Percentiles rank a stretch among this genome's conserved stretches.
Conservation (phyloP, 768 basidiomycete genomes). For the Psilocybe cyanescens region DNA sequence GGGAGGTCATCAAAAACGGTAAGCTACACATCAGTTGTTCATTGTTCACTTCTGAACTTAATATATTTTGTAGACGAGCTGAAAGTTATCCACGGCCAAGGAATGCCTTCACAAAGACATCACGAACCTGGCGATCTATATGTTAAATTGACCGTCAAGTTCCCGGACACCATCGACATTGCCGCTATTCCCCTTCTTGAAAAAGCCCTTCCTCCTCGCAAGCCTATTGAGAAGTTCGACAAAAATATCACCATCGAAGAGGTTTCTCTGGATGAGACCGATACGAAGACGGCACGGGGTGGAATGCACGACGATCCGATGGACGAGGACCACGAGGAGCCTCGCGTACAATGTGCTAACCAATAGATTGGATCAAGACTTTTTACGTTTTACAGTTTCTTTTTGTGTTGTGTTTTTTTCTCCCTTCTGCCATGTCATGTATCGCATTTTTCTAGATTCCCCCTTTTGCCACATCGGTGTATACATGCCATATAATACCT, state of each 20-base stretch:
- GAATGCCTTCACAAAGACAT: slow-evolving; percentile 98
- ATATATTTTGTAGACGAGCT: slow-evolving; percentile 55
- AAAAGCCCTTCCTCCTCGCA: slow-evolving; percentile 81
- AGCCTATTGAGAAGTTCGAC: slow-evolving; percentile 65
- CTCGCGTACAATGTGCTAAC: slow-evolving; percentile 95
- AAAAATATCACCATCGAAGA: slow-evolving; percentile 80
- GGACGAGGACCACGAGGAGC: slow-evolving; percentile 94
- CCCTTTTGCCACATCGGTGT: slow-evolving; percentile 31
- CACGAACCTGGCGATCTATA: slow-evolving; percentile 96
- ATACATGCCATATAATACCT: slow-evolving; percentile 44
- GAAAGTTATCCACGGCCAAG: slow-evolving; percentile 92
- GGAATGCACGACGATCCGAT: slow-evolving; percentile 75
- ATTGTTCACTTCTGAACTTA: slow-evolving; percentile 1
- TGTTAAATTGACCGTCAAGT: slow-evolving; percentile 83
- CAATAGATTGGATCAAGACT: slow-evolving; percentile 49
- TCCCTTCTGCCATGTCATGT: slow-evolving; percentile 1
- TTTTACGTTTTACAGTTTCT: slow-evolving; percentile 17
- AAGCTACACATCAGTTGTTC: slow-evolving; percentile 30
- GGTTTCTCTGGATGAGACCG: slow-evolving; percentile 79
- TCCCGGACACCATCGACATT: slow-evolving; percentile 83
- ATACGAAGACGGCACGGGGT: slow-evolving; percentile 57
- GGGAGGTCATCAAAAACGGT: slow-evolving; percentile 95
- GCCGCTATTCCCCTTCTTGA: slow-evolving; percentile 76
- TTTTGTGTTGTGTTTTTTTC: slow-evolving; percentile 6
- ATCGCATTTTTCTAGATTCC: slow-evolving; percentile 7